Base-by-base conservation (phyloP, 768 basidiomycete genomes). In the Pleurotus pulmonarius region DNA sequence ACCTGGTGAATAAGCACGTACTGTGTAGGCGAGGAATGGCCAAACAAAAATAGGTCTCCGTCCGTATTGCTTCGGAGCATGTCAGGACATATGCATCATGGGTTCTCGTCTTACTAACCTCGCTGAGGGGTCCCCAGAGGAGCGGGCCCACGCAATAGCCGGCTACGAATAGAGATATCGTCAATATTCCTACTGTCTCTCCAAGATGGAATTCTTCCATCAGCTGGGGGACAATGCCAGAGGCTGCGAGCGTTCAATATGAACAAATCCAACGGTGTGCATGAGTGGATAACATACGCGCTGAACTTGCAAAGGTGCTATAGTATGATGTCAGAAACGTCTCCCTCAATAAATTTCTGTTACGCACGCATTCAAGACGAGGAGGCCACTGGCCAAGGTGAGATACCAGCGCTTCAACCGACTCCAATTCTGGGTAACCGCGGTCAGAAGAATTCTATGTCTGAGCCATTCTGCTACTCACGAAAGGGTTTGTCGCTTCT, bases 71-170 rank as follows among this genome's bases (percentile, higher is more conserved):
- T 81, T 77, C 22, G 66, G 77, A 29, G 78, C 0, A 69, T 77
- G 77, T 76, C 81, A 4, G 76, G 20, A 3, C 77, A 62, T 3
- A 79, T 78, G 1, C 58, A 45, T 72, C 69, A 53, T 79, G 78
- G 1, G 72, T 29, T n/a, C 49, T 16, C 3, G 9, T 13, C 18
- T 41, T 16, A 39, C 41, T 34, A 24, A 46, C 44, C 12, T 53
- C 26, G 41, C 45, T 45, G 29, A 84, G 65, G 2, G 83, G 83
- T 0, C 75, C 83, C 83, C 82, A 88, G 3, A 83, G 46, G 5
- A 85, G 65, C 2, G 85, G 85, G 0, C 86, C 86, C 18, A 86
- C 74, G 58, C 80, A 83, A 61, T 85, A 87, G n/a, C 86, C 86
- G n/a, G 75, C 75, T 12, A 88, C 78, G 65, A 87, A 88, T 3